phyloP scores from a whole-genome alignment of 1,284 basidiomycete genomes.

The Leucoagaricus sp. region DNA sequence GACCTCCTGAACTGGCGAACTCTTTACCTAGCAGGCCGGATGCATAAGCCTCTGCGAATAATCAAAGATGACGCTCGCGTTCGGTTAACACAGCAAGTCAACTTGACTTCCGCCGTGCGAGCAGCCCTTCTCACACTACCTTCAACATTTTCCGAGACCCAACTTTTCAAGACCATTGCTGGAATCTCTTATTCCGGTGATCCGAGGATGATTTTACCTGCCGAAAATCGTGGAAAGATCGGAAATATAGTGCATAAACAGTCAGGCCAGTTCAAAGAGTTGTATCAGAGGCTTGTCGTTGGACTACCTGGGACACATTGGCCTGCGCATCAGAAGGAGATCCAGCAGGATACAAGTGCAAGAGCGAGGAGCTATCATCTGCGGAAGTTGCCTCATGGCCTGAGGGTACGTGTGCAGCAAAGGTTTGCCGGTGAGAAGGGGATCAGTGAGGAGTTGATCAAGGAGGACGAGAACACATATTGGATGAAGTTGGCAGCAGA shows the following conservation, averaged over 20 bases:
- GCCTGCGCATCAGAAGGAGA: constrained; percentile 46
- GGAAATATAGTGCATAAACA: constrained; percentile 89
- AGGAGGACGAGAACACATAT: constrained; percentile 69
- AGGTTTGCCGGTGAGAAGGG: constrained; percentile 42
- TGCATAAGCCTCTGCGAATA: constrained; percentile 96
- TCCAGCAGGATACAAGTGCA: constrained; percentile 72
- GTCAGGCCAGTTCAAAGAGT: constrained; percentile 79
- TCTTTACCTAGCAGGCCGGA: constrained; percentile 92
- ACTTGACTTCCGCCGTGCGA: constrained; percentile 87
- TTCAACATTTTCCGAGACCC: constrained; percentile 71
- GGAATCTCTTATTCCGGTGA: constrained; percentile 90
- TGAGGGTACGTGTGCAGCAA: constrained; percentile 60
- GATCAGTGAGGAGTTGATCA: constrained; percentile 25
- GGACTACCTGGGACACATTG: constrained; percentile 78
- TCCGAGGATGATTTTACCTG: constrained; percentile 91
- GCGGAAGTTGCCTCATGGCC: constrained; percentile 71
- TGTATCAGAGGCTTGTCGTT: constrained; percentile 83
- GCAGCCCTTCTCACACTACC: constrained; percentile 79
- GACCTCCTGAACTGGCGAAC: constrained; percentile 94
- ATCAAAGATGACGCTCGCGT: constrained; percentile 88
- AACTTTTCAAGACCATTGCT: constrained; percentile 87
- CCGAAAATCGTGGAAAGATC: constrained; percentile 95
- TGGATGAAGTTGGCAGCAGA: constrained; percentile 76
- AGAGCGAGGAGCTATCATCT: constrained; percentile 73
- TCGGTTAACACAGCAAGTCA: constrained; percentile 90